Evolutionary conservation across 805 yeast genomes (phyloP).

Genomic region (Zygosaccharomyces kombuchaensis): DNA sequence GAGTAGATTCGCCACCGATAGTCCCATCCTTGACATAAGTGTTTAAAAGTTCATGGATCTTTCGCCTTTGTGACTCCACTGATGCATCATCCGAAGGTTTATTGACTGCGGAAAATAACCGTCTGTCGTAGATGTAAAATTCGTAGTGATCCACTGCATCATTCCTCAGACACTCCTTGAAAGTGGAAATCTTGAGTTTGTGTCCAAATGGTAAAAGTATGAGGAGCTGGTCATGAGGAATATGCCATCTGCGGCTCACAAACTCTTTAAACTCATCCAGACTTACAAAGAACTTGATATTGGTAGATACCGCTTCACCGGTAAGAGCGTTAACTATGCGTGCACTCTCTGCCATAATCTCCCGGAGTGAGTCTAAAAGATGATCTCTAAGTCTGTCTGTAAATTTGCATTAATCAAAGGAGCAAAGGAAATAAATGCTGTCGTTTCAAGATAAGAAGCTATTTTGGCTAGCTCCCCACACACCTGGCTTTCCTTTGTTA

Average conservation of each 20-base stretch:
- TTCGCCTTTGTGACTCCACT: not conserved
- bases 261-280: slow-evolving; percentile 42
- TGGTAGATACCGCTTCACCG: slow-evolving; percentile 38
- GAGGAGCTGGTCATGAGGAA: slow-evolving; percentile 42
- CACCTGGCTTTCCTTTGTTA: not conserved
- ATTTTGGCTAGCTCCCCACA: too few species aligned
- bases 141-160: slow-evolving; percentile 41
- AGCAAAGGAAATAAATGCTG: too few species aligned
- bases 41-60: slow-evolving; percentile 2
- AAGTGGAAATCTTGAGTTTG: slow-evolving; percentile 44
- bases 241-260: slow-evolving; percentile 39
- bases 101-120: slow-evolving; percentile 42
- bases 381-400: not conserved
- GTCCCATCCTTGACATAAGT: slow-evolving; percentile 4
- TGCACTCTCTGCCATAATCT: slow-evolving; percentile 14
- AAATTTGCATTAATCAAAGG: slow-evolving; percentile 1
- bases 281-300: slow-evolving; percentile 38
- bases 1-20: slow-evolving; percentile 6
- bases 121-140: slow-evolving; percentile 60
- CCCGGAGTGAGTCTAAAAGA: slow-evolving; percentile 3
- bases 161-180: slow-evolving; percentile 29
- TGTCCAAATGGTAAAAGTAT: slow-evolving; percentile 63
- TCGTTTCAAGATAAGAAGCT: too few species aligned
- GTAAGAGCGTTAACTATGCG: slow-evolving; percentile 41
- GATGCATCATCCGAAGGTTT: slow-evolving; percentile 14